Evolutionary conservation across 352 stramenopile species (phyloP).

Genomic region (Pythium biforme): DNA sequence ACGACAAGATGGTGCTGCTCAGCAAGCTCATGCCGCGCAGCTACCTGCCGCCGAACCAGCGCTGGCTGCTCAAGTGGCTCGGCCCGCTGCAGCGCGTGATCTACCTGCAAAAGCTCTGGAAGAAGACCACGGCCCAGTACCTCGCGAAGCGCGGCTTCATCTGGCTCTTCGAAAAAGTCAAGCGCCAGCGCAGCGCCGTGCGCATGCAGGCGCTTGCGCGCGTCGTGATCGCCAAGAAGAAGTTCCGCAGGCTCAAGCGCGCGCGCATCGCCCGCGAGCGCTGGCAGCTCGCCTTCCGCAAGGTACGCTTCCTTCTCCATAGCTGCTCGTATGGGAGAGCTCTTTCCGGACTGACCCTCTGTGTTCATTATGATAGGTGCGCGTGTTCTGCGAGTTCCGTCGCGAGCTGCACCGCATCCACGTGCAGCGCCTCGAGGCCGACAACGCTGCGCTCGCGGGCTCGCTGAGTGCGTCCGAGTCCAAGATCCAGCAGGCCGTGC

Average conservation of each 20-base stretch:
- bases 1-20: constrained; percentile 85
- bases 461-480: constrained; percentile 41
- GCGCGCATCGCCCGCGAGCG: constrained; percentile 61
- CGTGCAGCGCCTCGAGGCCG: constrained; percentile 65
- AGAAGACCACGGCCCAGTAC: constrained; percentile 74
- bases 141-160: constrained; percentile 76
- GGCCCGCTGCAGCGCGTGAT: constrained; percentile 77
- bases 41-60: constrained; percentile 58
- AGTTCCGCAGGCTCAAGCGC: constrained; percentile 63
- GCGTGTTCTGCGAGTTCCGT: constrained; percentile 51
- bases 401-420: constrained; percentile 68
- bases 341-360: too few relatives aligned
- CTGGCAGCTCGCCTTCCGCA: constrained; percentile 68
- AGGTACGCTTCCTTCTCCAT: constrained; percentile 36
- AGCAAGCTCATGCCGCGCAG: constrained; percentile 71
- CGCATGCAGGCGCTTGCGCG: constrained; percentile 66
- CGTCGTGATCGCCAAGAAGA: constrained; percentile 61
- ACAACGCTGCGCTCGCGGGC: constrained; percentile 49
- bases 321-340: too few relatives aligned
- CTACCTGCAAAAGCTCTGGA: constrained; percentile 86
- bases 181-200: constrained; percentile 58
- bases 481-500: constrained; percentile 38
- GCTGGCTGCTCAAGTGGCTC: constrained; percentile 86
- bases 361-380: constrained; percentile 32
- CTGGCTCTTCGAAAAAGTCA: constrained; percentile 71